Evolutionary conservation across 179 eudicot genomes (phyloP).

Genomic region (Camellia oleifera): DNA sequence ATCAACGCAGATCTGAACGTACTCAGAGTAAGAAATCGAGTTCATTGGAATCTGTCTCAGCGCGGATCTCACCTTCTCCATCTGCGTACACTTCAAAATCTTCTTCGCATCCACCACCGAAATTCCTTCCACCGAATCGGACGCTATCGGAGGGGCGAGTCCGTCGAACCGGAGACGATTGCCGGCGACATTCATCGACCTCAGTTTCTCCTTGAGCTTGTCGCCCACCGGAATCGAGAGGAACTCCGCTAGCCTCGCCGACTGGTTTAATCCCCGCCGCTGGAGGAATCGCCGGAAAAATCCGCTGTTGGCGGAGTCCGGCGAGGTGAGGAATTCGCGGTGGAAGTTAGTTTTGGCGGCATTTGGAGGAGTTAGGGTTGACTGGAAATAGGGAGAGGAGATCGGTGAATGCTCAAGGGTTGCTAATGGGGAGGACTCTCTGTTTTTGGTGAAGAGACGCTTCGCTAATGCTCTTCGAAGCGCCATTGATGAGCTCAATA

Average conservation of each 20-base stretch:
- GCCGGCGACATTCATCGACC: constrained; percentile 23
- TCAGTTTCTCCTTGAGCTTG: constrained; percentile 8
- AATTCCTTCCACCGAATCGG: constrained; percentile 11
- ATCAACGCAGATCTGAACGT: constrained; percentile 30
- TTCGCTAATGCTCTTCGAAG: constrained; percentile 31
- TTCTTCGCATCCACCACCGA: constrained; percentile 39
- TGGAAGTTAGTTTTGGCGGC: constrained; percentile 21
- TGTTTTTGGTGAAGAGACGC: constrained; percentile 23
- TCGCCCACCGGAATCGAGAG: constrained; percentile 46
- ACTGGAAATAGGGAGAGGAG: not conserved
- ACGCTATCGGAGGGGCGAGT: constrained; percentile 20
- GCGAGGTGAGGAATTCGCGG: constrained; percentile 26
- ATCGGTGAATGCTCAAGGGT: not conserved
- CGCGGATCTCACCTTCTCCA: constrained; percentile 37
- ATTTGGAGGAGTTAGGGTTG: constrained; percentile 7
- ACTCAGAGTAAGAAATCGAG: constrained; percentile 39
- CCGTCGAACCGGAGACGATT: constrained; percentile 24
- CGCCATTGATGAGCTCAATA: constrained; percentile 28
- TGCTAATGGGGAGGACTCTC: not conserved
- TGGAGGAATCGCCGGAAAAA: constrained; percentile 40
- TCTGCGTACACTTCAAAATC: constrained; percentile 27
- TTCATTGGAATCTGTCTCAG: constrained; percentile 27
- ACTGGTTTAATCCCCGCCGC: constrained; percentile 29
- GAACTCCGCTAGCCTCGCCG: constrained; percentile 29
- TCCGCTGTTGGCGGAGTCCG: constrained; percentile 28